Conservation (phyloP, 2,329 filamentous ascomycete species). For the Lachnellula subtilissima region DNA sequence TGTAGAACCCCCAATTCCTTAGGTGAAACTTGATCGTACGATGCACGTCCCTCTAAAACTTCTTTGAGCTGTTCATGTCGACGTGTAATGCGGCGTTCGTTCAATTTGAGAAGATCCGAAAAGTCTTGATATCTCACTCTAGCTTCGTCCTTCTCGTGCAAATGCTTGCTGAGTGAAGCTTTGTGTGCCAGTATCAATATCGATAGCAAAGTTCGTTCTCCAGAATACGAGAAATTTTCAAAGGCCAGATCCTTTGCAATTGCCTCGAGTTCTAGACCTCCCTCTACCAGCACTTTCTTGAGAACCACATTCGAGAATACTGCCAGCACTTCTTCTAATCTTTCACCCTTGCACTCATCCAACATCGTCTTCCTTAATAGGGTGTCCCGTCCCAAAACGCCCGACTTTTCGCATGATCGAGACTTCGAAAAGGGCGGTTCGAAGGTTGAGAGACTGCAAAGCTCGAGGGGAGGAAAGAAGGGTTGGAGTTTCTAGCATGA, state of each 20-base stretch:
- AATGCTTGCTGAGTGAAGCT: slow-evolving; percentile 53
- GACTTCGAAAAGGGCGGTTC: slow-evolving; percentile 75
- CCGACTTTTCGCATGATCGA: slow-evolving; percentile 88
- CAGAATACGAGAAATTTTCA: slow-evolving; percentile 54
- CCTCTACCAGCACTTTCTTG: slow-evolving; percentile 56
- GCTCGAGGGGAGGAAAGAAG: slow-evolving; percentile 86
- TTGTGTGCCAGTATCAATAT: slow-evolving; percentile 71
- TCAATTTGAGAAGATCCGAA: slow-evolving; percentile 56
- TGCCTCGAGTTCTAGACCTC: slow-evolving; percentile 40
- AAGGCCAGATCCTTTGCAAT: slow-evolving; percentile 52
- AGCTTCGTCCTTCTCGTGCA: slow-evolving; percentile 57
- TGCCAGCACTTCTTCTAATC: slow-evolving; percentile 80
- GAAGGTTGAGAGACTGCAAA: slow-evolving; percentile 84
- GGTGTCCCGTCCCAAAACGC: slow-evolving; percentile 71
- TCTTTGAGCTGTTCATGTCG: slow-evolving; percentile 45
- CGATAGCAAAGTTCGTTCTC: slow-evolving; percentile 51
- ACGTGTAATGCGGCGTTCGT: slow-evolving; percentile 52
- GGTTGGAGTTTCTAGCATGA: slow-evolving; percentile 70
- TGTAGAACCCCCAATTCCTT: slow-evolving; percentile 44
- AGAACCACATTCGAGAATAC: slow-evolving; percentile 80
- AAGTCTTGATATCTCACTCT: slow-evolving; percentile 59
- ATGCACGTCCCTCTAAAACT: slow-evolving; percentile 27
- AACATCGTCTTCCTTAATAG: slow-evolving; percentile 91
- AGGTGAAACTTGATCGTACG: slow-evolving; percentile 15
- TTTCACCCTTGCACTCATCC: slow-evolving; percentile 90